Percentiles rank a stretch among this genome's conserved stretches.
Conservation (phyloP, 2,329 filamentous ascomycete species). For the Exophiala aquamarina region DNA sequence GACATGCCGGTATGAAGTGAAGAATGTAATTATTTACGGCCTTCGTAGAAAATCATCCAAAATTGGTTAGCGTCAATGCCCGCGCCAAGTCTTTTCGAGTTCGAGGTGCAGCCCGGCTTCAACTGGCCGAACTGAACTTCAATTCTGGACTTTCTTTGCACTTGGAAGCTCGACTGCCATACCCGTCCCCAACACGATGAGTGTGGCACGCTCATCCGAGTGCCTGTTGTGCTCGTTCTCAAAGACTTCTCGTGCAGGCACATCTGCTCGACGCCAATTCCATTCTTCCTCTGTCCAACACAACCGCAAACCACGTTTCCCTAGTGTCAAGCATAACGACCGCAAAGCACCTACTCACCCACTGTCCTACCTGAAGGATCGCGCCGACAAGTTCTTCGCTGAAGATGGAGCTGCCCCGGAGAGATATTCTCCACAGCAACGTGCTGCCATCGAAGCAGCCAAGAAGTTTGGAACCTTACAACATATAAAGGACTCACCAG, state of each 20-base stretch:
- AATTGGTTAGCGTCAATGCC: too few species aligned
- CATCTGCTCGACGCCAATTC: conserved; percentile 49
- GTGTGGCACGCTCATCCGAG: conserved; percentile 48
- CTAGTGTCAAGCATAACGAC: conserved; percentile 38
- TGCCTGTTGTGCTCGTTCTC: conserved; percentile 53
- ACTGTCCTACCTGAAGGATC: conserved; percentile 6
- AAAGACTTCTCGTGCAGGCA: conserved; percentile 39
- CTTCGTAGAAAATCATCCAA: not conserved
- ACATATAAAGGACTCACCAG: conserved; percentile 67
- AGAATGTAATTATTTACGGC: conserved; percentile 13
- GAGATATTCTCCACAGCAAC: conserved; percentile 77
- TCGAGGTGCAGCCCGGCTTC: not conserved
- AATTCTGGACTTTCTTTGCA: not conserved
- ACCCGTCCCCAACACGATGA: conserved; percentile 41
- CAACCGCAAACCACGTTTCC: conserved; percentile 39
- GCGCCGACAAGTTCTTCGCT: conserved; percentile 13
- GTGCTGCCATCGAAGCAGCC: conserved; percentile 80
- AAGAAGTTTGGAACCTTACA: conserved; percentile 69
- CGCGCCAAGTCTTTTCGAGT: not conserved
- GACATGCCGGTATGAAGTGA: not conserved
- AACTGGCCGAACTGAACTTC: too few species aligned
- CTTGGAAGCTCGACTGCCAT: conserved; percentile 3
- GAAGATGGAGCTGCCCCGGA: conserved; percentile 24
- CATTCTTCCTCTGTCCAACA: conserved; percentile 42
- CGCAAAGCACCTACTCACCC: conserved; percentile 23